These are phyloP conservation scores for Maudiozyma turicensis DNA, from an alignment of 805 yeast species.

Conservation along the genomic window DNA sequence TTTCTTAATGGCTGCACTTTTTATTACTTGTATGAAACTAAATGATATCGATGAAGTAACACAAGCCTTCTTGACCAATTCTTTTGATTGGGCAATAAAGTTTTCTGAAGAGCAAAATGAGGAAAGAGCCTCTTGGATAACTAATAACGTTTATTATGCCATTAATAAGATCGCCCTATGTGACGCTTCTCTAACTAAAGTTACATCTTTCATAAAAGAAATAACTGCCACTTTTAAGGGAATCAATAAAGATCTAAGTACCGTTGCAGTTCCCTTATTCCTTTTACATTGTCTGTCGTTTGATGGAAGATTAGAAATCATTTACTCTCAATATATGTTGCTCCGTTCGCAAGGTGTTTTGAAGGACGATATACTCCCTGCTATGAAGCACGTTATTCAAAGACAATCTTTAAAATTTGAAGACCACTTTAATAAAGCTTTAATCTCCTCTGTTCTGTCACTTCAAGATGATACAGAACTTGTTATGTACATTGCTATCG, in stretches of 20 bases:
- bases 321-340: slow-evolving; percentile 30
- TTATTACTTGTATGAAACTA: not conserved
- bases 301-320: slow-evolving; percentile 16
- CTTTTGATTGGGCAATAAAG: not conserved
- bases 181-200: not conserved
- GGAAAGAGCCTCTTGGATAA: slow-evolving; percentile 16
- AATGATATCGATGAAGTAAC: not conserved
- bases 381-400: slow-evolving; percentile 13
- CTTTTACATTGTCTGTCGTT: slow-evolving; percentile 16
- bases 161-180: slow-evolving; percentile 3
- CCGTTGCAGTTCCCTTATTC: slow-evolving; percentile 10
- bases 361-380: slow-evolving; percentile 10
- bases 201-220: not conserved
- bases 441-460: slow-evolving; percentile 9
- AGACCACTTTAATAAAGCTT: slow-evolving; percentile 12
- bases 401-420: not conserved
- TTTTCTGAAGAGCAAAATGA: not conserved
- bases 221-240: not conserved
- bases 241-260: not conserved
- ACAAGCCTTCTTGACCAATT: not conserved
- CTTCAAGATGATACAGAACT: slow-evolving; percentile 2
- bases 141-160: slow-evolving; percentile 22
- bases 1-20: slow-evolving; percentile 10
- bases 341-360: slow-evolving; percentile 20
- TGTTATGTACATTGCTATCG: slow-evolving; percentile 7